Base-by-base conservation (phyloP, 2,329 filamentous ascomycete genomes). In the Phialophora macrospora region DNA sequence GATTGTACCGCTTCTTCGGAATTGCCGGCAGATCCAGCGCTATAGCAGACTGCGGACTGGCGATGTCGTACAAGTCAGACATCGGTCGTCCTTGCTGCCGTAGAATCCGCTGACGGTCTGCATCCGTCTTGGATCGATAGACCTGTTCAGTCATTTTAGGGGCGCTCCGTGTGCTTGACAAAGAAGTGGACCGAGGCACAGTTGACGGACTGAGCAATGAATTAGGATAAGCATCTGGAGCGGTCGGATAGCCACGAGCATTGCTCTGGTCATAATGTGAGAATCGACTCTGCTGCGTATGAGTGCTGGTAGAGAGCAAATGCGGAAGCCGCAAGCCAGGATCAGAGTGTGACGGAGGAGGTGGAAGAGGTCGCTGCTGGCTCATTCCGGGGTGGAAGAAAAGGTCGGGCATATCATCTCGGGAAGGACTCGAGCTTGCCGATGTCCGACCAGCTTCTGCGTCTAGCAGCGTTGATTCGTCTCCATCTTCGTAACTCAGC, bases 61-160 rank as follows among this genome's bases (percentile, higher is more conserved):
- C 79, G 1, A 82, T 75, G 71, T 91, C 85, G 74, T 88, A 86
- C 7, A 68, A 54, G 26, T 72, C 71, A 66, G 85, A 81, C 72
- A 87, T 80, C 69, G 87, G 80, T 2, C 80, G 77, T n/a, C 73
- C 72, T 54, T 85, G 82, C 55, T 85, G 83, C 49, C 80, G 77
- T 8, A 81, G 76, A 30, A 85, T 76, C 73, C 79, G 83, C 67
- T 77, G 81, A 70, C 85, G 83, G 76, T 96, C 90, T 46, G 93
- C 93, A 79, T 99, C 95, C 8, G 95, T 99, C 78, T 96, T 93
- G 41, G 95, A 97, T 64, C 95, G 87, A 46, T 91, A 89, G n/a
- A 95, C 93, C 32, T 93, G 85, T 69, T 91, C 85, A 32, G 17
- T 44, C 7, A 94, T 85, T 65, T 88, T 86, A 38, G 93, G 93